Evolutionary conservation across 2,329 filamentous ascomycete species (phyloP).

Genomic region (Ceratocystis cacaofunesta): DNA sequence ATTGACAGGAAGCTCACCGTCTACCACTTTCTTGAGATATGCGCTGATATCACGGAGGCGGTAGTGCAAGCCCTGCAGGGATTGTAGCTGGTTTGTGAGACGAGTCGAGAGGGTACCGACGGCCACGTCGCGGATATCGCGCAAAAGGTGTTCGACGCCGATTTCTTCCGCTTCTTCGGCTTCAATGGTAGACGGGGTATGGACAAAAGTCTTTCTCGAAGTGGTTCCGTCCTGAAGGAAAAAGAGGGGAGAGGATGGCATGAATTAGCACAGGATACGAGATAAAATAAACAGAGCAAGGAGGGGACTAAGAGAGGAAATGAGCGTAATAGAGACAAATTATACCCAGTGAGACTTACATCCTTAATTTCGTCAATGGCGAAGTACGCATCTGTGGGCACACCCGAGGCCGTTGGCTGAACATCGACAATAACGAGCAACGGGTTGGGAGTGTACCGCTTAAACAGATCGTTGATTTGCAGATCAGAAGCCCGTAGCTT

Average conservation of each 20-base stretch:
- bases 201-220: slow-evolving; percentile 92
- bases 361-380: slow-evolving; percentile 99
- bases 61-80: slow-evolving; percentile 86
- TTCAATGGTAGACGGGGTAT: slow-evolving; percentile 96
- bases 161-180: slow-evolving; percentile 98
- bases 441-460: slow-evolving; percentile 94
- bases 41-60: slow-evolving; percentile 87
- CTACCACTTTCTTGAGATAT: slow-evolving; percentile 91
- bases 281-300: slow-evolving; percentile 7
- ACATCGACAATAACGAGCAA: slow-evolving; percentile 96
- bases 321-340: not conserved
- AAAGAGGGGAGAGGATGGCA: not conserved
- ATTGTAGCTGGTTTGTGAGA: slow-evolving; percentile 95
- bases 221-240: slow-evolving; percentile 77
- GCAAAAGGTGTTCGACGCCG: slow-evolving; percentile 90
- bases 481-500: slow-evolving; percentile 93
- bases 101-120: slow-evolving; percentile 92
- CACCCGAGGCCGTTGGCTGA: slow-evolving; percentile 92
- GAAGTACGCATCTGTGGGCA: slow-evolving; percentile 97
- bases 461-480: slow-evolving; percentile 99
- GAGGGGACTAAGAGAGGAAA: not conserved
- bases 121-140: slow-evolving; percentile 95
- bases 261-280: not conserved
- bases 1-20: slow-evolving; percentile 85
- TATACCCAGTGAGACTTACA: slow-evolving; percentile 19